phyloP scores from a whole-genome alignment of 192 early-diverging fungal species.

The Chytriomyces hyalinus region DNA sequence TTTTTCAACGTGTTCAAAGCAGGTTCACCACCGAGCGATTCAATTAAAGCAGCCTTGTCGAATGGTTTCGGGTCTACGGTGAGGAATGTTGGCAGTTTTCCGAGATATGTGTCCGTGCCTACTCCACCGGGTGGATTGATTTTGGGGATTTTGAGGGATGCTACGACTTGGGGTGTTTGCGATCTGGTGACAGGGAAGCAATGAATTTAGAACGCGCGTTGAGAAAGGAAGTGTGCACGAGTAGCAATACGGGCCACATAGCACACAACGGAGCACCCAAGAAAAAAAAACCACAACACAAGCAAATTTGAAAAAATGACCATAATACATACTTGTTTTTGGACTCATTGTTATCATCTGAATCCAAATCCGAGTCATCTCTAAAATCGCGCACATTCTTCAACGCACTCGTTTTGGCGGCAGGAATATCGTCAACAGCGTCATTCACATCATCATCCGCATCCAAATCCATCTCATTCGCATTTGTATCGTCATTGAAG shows the following conservation, averaged over 20 bases:
- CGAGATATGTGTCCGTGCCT: constrained; percentile 22
- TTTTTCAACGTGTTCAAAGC: constrained; percentile 17
- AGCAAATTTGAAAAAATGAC: too few relatives aligned
- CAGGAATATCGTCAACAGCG: background rate
- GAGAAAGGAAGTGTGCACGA: too few relatives aligned
- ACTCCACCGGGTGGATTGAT: background rate
- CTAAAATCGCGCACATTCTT: background rate
- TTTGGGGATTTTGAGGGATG: background rate
- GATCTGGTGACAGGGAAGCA: too few relatives aligned
- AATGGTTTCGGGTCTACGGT: constrained; percentile 69
- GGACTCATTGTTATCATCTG: background rate
- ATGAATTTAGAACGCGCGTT: too few relatives aligned
- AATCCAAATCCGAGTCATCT: background rate
- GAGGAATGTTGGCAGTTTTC: constrained; percentile 69
- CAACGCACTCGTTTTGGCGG: background rate
- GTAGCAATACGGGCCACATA: too few relatives aligned
- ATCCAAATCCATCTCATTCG: background rate
- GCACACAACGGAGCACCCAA: too few relatives aligned
- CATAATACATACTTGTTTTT: too few relatives aligned
- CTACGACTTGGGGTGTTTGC: background rate
- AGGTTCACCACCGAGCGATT: background rate
- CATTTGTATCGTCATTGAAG: background rate
- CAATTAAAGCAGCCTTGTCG: constrained; percentile 58
- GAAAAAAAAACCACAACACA: too few relatives aligned
- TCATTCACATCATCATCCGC: constrained; percentile 4